Evolutionary conservation across 2,329 filamentous ascomycete genomes (phyloP).

Genomic region (Neopestalotiopsis sp.): DNA sequence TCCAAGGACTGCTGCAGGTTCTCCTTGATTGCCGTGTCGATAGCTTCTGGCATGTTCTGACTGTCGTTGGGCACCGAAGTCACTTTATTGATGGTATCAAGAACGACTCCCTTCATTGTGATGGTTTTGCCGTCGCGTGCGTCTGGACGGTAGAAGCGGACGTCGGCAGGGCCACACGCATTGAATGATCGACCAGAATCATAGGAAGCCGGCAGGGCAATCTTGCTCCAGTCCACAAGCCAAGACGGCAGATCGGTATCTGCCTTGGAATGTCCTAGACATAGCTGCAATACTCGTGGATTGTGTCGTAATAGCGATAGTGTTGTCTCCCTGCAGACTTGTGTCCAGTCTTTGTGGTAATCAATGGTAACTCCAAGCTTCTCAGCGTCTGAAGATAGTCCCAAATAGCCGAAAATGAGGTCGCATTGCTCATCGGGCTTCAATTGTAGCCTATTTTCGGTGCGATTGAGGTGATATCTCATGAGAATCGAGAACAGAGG

Average conservation of each 20-base stretch:
- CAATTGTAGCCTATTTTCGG: conserved; percentile 8
- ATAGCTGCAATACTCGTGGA: not conserved
- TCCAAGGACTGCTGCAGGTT: not conserved
- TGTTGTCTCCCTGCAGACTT: not conserved
- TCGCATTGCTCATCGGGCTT: not conserved
- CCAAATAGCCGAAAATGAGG: not conserved
- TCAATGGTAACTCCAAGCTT: not conserved
- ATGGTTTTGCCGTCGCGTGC: not conserved
- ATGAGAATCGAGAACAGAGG: conserved; percentile 26
- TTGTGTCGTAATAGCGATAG: not conserved
- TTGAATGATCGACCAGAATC: not conserved
- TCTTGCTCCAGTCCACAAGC: conserved; percentile 28
- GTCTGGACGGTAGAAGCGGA: not conserved
- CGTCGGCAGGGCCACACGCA: conserved; percentile 10
- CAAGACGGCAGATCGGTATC: conserved; percentile 21
- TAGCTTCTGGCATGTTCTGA: not conserved
- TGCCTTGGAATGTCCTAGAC: not conserved
- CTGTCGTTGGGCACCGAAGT: not conserved
- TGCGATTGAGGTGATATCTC: conserved; percentile 21
- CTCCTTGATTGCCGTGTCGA: not conserved
- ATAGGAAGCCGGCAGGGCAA: not conserved
- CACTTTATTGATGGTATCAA: not conserved
- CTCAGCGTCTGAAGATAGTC: not conserved
- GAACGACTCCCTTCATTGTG: not conserved
- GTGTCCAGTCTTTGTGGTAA: conserved; percentile 2